These are phyloP conservation scores for Corynespora cassiicola DNA, from an alignment of 2,329 filamentous ascomycete genomes.

Conservation along the genomic window DNA sequence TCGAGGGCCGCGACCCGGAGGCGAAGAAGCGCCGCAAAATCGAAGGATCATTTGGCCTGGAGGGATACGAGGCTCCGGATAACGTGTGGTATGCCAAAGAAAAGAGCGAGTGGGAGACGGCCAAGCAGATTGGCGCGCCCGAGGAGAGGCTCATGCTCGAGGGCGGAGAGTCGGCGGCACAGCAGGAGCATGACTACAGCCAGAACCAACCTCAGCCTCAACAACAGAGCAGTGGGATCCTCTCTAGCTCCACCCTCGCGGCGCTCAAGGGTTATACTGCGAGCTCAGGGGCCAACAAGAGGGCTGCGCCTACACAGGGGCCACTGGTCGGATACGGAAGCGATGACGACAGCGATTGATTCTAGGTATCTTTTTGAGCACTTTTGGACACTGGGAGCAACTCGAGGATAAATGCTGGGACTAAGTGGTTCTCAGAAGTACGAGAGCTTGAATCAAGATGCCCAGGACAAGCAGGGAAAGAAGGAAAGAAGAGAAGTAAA, in stretches of 20 bases:
- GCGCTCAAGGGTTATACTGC: constrained; percentile 68
- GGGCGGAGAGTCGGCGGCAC: constrained; percentile 40
- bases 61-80: constrained; percentile 93
- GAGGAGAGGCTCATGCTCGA: constrained; percentile 59
- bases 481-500: too few relatives aligned
- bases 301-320: constrained; percentile 63
- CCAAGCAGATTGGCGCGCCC: constrained; percentile 68
- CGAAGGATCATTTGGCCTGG: constrained; percentile 82
- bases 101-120: constrained; percentile 69
- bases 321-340: constrained; percentile 89
- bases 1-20: constrained; percentile 89
- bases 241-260: constrained; percentile 82
- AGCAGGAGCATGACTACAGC: constrained; percentile 40
- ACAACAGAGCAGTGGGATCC: constrained; percentile 67
- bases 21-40: constrained; percentile 87
- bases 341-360: constrained; percentile 77
- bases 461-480: too few relatives aligned
- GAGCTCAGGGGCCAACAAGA: constrained; percentile 59
- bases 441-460: too few relatives aligned
- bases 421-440: too few relatives aligned
- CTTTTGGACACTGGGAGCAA: too few relatives aligned
- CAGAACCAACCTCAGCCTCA: constrained; percentile 27
- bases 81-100: constrained; percentile 90
- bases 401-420: too few relatives aligned
- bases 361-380: too few relatives aligned